Base-by-base conservation (phyloP, 495 filamentous ascomycete genomes). In the Sporormia fimetaria region DNA sequence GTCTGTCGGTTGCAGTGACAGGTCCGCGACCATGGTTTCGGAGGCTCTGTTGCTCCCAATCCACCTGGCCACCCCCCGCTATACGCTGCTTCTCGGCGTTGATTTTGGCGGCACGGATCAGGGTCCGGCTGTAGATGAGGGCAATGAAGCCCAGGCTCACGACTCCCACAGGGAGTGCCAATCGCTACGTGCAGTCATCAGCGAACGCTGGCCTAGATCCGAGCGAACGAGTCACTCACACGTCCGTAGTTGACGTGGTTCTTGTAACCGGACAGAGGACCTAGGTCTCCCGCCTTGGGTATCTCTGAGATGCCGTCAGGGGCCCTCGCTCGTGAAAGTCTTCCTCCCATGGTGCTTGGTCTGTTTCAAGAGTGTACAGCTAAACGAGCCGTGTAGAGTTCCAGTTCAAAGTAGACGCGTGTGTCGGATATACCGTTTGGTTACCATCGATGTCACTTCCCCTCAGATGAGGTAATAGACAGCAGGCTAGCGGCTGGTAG, bases 71-170 rank as follows among this genome's bases (percentile, higher is more conserved):
- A 17, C 59, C 59, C 37, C 62, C 61, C 1, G 57, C 59, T 38
- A 62, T 47, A n/a, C 61, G 55, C 33, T 62, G 57, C 33, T 54
- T 49, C 37, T 57, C 37, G 12, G 65, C 65, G 31, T 65, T 68
- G 23, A 50, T 39, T 26, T 65, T 66, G 6, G 66, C 66, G 0
- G 61, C 62, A 21, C 54, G 54, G 35, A 69, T 69, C 29, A 58
- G 63, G 7, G 58, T 63, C 12, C 64, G 56, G 1, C 62, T 52
- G 45, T 69, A 69, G 4, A 65, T 57, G 40, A 67, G 63, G 23
- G 68, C 60, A 3, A 69, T 39, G 20, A 55, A 22, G n/a, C 66
- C 66, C 66, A 68, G 67, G 3, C 62, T 67, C n/a, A 65, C 42
- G 2, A 66, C 65, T 8, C 64, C 66, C 21, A 38, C 6, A n/a